phyloP scores from a whole-genome alignment of 768 basidiomycete genomes.

The Phylloporus arenicola region DNA sequence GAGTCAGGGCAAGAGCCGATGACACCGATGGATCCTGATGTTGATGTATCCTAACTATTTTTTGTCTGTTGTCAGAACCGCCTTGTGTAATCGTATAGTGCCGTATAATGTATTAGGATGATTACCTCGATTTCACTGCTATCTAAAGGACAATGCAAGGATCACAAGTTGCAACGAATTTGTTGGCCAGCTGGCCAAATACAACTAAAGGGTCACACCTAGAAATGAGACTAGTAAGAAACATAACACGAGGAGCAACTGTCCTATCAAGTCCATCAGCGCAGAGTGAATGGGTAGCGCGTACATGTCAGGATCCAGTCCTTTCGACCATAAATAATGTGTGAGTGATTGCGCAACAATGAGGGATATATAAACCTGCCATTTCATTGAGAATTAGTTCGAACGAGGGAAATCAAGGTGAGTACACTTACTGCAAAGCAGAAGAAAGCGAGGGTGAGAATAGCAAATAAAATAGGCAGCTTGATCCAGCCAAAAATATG shows the following conservation, averaged over 20 bases:
- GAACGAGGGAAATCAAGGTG: background rate
- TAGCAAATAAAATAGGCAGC: slow-evolving; percentile 62
- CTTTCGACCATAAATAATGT: slow-evolving; percentile 68
- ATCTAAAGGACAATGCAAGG: no score
- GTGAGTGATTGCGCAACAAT: slow-evolving; percentile 62
- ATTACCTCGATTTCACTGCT: background rate
- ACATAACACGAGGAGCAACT: slow-evolving; percentile 71
- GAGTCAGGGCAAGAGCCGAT: slow-evolving; percentile 33
- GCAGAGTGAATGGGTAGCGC: slow-evolving; percentile 92
- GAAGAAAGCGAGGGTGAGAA: slow-evolving; percentile 64
- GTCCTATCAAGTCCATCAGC: slow-evolving; percentile 79
- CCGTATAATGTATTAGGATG: background rate
- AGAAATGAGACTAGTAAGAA: slow-evolving; percentile 58
- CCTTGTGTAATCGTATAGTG: background rate
- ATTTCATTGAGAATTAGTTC: background rate
- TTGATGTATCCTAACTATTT: slow-evolving; percentile 36
- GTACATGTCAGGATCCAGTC: slow-evolving; percentile 86
- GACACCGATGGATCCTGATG: slow-evolving; percentile 35
- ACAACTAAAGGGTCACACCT: slow-evolving; percentile 24
- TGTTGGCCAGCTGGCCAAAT: background rate
- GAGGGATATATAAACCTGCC: slow-evolving; percentile 68
- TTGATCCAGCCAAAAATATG: slow-evolving; percentile 72
- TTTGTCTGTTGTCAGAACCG: background rate
- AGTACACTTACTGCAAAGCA: slow-evolving; percentile 61
- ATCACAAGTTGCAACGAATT: background rate